Percentiles rank a stretch among this genome's conserved stretches.
These are phyloP conservation scores for Stevia rebaudiana DNA, from an alignment of 140 eudicot species.

Conservation along the genomic window DNA sequence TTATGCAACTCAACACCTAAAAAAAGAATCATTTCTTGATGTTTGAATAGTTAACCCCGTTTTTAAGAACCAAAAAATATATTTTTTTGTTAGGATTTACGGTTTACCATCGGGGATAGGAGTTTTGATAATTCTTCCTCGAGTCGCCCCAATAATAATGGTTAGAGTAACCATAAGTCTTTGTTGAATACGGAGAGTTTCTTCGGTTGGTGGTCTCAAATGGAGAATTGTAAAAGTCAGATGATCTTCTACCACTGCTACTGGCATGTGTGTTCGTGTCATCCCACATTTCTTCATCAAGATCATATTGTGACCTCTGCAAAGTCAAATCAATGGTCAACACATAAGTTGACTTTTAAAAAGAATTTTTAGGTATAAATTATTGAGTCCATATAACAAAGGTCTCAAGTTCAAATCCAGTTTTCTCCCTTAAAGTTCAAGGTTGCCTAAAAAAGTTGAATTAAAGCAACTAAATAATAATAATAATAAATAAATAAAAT, in stretches of 20 bases:
- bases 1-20: constrained; percentile 2
- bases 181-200: constrained; percentile 41
- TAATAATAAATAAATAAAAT: neutral
- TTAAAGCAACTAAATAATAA: no score
- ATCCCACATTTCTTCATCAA: constrained; percentile 71
- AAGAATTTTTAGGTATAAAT: neutral
- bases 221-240: constrained; percentile 51
- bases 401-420: neutral
- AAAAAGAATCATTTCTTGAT: constrained; percentile 4
- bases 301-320: constrained; percentile 77
- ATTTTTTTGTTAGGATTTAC: neutral
- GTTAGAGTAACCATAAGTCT: constrained; percentile 33
- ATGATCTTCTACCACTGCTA: constrained; percentile 41
- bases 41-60: neutral
- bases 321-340: neutral
- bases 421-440: no score
- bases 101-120: constrained; percentile 53
- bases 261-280: constrained; percentile 34
- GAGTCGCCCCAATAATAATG: constrained; percentile 48
- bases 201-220: constrained; percentile 40
- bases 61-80: neutral
- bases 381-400: neutral
- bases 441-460: no score
- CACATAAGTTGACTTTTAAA: neutral
- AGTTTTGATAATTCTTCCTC: constrained; percentile 30